Evolutionary conservation across 2,329 filamentous ascomycete species (phyloP), one percentile per base, ranked within the genome.

Genomic region (Bipolaris bicolor): DNA sequence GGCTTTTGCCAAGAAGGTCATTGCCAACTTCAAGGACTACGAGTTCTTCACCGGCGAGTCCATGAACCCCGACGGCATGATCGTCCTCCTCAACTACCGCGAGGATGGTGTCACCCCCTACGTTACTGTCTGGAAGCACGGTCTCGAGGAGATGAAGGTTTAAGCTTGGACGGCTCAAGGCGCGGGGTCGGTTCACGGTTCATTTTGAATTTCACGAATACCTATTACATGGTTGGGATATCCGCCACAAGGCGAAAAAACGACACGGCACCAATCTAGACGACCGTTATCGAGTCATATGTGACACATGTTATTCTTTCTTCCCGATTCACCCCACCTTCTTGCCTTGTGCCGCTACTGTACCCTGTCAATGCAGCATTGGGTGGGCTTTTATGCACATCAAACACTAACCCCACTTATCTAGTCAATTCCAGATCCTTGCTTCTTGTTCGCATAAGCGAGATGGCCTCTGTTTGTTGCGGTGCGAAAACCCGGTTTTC

Each of bases 11-110:
- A 97, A 96, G 86, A 89, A 91, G 84, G 84, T 97, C 67, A 82
- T 89, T 58, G 81, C 76, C 78, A 94, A 91, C 83, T 97, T 97
- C 86, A 93, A 96, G 84, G 91, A 98, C 84, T 96, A 89, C 79
- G 94, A 98, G 80, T 94, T 97, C 81, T 90, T 90, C 81, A 91
- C 90, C 71, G 93, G 94, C 82, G 89, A 95, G 84, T 90, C 87
- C 71, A 96, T 96, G 91, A 87, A 96, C 81, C 88, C 90, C 71
- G 91, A 97, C 75, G 93, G 90, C 83, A 96, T 97, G 95, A 84
- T 97, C 72, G 84, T 93, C 66, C 90, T 97, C 68, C 90, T 97
- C 77, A 96, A 97, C 86, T 99, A 97, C 87, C 94, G 95, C 73
- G 93, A 97, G 79, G 95, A 98, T 73, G 95, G 95, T 79, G 79